Evolutionary conservation across 257 asterid species (phyloP).

Genomic region (Handroanthus guayacan): DNA sequence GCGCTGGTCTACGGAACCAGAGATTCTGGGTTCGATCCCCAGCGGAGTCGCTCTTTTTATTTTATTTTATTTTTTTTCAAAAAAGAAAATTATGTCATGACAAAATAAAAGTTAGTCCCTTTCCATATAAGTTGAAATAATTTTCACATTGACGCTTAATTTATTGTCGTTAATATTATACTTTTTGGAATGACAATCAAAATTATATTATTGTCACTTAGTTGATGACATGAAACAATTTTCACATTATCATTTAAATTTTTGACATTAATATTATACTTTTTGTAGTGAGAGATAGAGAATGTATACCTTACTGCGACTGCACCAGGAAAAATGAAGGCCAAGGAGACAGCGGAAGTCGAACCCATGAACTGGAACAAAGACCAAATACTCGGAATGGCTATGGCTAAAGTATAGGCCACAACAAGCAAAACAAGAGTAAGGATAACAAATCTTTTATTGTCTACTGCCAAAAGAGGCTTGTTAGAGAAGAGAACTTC

Average conservation of each 20-base stretch:
- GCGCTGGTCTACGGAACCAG: conserved; percentile 99
- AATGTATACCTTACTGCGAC: conserved; percentile 72
- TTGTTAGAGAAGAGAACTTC: conserved; percentile 76
- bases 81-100: no score
- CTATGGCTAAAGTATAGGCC: conserved; percentile 70
- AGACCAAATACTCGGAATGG: conserved; percentile 91
- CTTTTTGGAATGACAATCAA: no score
- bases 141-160: no score
- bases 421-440: conserved; percentile 58
- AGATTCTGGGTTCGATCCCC: conserved; percentile 99
- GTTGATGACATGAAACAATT: no score
- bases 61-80: no score
- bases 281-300: not conserved
- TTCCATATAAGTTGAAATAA: no score
- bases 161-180: no score
- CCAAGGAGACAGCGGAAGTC: conserved; percentile 85
- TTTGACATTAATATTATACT: no score
- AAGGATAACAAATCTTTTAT: conserved; percentile 64
- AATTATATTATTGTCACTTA: no score
- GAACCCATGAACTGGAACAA: conserved; percentile 97
- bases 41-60: conserved; percentile 66
- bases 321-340: conserved; percentile 90
- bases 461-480: conserved; percentile 53
- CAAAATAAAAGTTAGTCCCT: no score
- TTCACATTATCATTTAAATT: no score